phyloP scores from a whole-genome alignment of 306 rosid genomes.

The Sesbania bispinosa region DNA sequence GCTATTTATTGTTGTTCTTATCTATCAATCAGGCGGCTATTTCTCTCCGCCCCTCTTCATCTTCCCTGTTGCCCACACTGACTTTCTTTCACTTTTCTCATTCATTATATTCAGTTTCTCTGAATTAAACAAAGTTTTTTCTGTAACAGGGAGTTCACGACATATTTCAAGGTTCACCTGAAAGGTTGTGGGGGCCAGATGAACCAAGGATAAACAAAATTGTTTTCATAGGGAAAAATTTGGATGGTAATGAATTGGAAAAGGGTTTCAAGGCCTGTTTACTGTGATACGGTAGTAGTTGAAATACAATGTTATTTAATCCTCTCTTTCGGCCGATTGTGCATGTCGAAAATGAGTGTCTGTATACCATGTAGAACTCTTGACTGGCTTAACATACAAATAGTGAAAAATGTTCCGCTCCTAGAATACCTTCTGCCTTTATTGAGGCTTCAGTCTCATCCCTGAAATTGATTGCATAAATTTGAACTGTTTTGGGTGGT shows the following conservation, averaged over 20 bases:
- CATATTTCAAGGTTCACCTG: slow-evolving; percentile 97
- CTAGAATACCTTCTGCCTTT: background rate
- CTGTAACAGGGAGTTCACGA: slow-evolving; percentile 89
- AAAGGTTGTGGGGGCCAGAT: slow-evolving; percentile 79
- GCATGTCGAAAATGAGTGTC: background rate
- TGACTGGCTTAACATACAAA: background rate
- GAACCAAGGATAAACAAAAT: slow-evolving; percentile 87
- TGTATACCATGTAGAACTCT: background rate
- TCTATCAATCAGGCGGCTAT: background rate
- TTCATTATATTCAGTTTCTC: background rate
- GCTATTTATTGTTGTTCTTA: background rate
- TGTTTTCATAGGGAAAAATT: slow-evolving; percentile 86
- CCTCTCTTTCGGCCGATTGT: slow-evolving; percentile 2
- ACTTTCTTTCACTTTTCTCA: background rate
- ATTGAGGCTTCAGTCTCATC: background rate
- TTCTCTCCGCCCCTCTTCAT: background rate
- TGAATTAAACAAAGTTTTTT: slow-evolving; percentile 8
- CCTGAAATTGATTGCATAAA: background rate
- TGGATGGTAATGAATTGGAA: slow-evolving; percentile 75
- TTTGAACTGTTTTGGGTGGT: background rate
- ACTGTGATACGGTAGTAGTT: slow-evolving; percentile 35
- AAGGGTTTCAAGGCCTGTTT: slow-evolving; percentile 80
- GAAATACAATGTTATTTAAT: background rate
- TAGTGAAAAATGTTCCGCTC: slow-evolving; percentile 6
- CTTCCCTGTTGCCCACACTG: background rate